A percentile compares a stretch with the other conserved stretches of the same genome.
Conservation (phyloP, 2,329 filamentous ascomycete genomes). For the Aspergillus aculeatus region DNA sequence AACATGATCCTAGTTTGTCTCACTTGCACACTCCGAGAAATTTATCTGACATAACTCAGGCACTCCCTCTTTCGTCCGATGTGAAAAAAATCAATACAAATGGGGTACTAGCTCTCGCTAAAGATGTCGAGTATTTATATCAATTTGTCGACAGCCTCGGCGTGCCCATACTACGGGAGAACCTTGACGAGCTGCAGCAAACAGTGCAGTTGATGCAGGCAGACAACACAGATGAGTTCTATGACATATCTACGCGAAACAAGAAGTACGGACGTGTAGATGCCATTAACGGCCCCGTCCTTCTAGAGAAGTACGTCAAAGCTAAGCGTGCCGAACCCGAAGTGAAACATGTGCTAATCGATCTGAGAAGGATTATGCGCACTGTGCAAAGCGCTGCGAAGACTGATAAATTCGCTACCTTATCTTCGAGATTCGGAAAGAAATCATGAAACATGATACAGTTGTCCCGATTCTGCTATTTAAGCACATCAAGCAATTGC, state of each 20-base stretch:
- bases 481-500: neutral
- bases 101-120: slow-evolving; percentile 74
- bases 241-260: slow-evolving; percentile 83
- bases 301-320: slow-evolving; percentile 79
- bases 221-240: slow-evolving; percentile 95
- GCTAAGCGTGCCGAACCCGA: neutral
- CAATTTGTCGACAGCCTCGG: slow-evolving; percentile 84
- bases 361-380: slow-evolving; percentile 58
- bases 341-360: slow-evolving; percentile 17
- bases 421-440: slow-evolving; percentile 74
- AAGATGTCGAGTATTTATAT: slow-evolving; percentile 80
- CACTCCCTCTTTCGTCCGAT: slow-evolving; percentile 71
- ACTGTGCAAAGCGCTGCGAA: slow-evolving; percentile 59
- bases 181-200: slow-evolving; percentile 89
- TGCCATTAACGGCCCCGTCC: slow-evolving; percentile 78
- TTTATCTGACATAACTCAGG: slow-evolving; percentile 45
- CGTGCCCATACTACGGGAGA: slow-evolving; percentile 83
- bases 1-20: slow-evolving; percentile 72
- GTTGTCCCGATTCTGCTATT: neutral
- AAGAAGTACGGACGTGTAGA: slow-evolving; percentile 94
- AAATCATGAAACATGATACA: slow-evolving; percentile 32
- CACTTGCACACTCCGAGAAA: neutral
- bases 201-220: slow-evolving; percentile 82
- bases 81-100: slow-evolving; percentile 86
- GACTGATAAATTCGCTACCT: slow-evolving; percentile 65